These are phyloP conservation scores for Colletotrichum tofieldiae DNA, from an alignment of 2,329 filamentous ascomycete genomes.

Conservation along the genomic window DNA sequence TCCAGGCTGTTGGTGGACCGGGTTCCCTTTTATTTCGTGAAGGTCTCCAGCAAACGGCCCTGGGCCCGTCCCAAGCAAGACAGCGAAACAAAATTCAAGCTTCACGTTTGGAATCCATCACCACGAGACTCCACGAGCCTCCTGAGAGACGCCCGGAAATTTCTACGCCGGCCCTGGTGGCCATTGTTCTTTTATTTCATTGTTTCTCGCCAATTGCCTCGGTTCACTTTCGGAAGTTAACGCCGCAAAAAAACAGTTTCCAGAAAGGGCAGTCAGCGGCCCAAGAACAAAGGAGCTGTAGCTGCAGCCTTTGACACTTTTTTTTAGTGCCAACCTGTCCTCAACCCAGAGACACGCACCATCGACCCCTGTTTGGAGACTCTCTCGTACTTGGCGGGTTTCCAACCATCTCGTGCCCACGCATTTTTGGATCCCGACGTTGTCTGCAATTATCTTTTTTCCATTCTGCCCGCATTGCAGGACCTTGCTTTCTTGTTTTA, in stretches of 20 bases:
- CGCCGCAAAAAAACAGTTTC: slow-evolving; percentile 10
- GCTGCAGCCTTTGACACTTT: slow-evolving; percentile 18
- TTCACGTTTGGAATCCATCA: slow-evolving; percentile 15
- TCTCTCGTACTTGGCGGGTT: slow-evolving; percentile 37
- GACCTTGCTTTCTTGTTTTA: slow-evolving; percentile 35
- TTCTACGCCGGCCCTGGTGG: not conserved
- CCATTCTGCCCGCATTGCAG: slow-evolving; percentile 32
- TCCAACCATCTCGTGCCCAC: slow-evolving; percentile 37
- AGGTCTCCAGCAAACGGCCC: slow-evolving; percentile 19
- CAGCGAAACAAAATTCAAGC: slow-evolving; percentile 20
- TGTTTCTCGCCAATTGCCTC: not conserved
- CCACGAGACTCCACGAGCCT: slow-evolving; percentile 26
- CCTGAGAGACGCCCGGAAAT: not conserved
- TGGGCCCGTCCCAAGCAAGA: slow-evolving; percentile 16
- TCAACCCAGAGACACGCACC: slow-evolving; percentile 43
- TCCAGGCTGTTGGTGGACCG: slow-evolving; percentile 16
- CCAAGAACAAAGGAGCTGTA: slow-evolving; percentile 10
- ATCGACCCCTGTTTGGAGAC: slow-evolving; percentile 35
- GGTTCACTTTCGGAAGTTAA: slow-evolving; percentile 13
- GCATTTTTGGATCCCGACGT: slow-evolving; percentile 33
- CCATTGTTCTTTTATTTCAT: not conserved
- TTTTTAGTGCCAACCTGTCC: slow-evolving; percentile 49
- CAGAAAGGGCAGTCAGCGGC: slow-evolving; percentile 23
- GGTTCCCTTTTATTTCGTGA: slow-evolving; percentile 34
- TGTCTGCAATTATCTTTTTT: slow-evolving; percentile 32